Base-by-base conservation (phyloP, 2,329 filamentous ascomycete genomes). In the Colletotrichum zoysiae region DNA sequence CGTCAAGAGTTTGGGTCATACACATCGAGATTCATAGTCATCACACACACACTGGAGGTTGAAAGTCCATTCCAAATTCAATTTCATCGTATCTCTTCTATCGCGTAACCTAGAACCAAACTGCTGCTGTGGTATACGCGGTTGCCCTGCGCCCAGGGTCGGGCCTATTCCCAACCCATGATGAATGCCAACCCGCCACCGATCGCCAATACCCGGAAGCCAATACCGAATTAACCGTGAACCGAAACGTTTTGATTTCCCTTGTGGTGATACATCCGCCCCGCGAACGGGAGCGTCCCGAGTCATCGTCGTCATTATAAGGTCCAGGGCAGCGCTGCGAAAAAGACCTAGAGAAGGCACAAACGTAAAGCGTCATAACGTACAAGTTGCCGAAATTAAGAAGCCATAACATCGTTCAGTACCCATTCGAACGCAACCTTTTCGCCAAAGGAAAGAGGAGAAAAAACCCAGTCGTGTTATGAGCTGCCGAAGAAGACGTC, bases 401-500 rank as follows among this genome's bases (percentile, higher is more conserved):
- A 67, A 72, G 70, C 48, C 70, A 42, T 72, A 20, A 65, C 53
- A 44, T 60, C 65, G 55, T 72, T 42, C 42, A 56, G 50, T 53
- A 56, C 46, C 46, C 23, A 66, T 64, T 58, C 44, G 11, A 56
- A 51, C 23, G 42, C 7, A 65, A 60, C 59, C 55, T 14, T 64
- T 44, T 48, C 66, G 60, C 65, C 59, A 35, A 57, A 63, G 11
- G 26, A 23, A 6, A 44, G 40, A 59, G 11, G 23, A 2, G 5
- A 18, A 38, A 38, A 9, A 18, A 11, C 33, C 57, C 61, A n/a
- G 16, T n/a, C 7, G 1, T 65, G 40, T 63, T 62, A 82, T 67
- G 77, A 75, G 74, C 74, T 82, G 63, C 83, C 82, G 76, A 88
- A 89, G 76, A 89, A 87, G 67, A 88, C 80, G 73, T 88, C 86